phyloP scores from a whole-genome alignment of 371 early-diverging fungal species.

The Mucor saturninus region DNA sequence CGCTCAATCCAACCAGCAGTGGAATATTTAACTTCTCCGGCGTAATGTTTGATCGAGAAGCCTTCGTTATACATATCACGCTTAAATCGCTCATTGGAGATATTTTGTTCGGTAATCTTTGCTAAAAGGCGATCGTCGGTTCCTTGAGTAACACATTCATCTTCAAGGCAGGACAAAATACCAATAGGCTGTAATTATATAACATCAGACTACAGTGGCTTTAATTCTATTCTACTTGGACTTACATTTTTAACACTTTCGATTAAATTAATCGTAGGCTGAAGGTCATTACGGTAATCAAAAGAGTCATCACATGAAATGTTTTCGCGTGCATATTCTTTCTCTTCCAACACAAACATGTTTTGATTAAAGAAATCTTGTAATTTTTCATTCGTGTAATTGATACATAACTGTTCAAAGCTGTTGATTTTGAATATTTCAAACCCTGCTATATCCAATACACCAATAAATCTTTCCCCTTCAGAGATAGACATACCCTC shows the following conservation, averaged over 20 bases:
- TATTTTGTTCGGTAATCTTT: constrained; percentile 85
- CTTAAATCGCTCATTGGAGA: constrained; percentile 74
- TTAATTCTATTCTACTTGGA: neutral
- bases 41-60: constrained; percentile 97
- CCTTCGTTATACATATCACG: constrained; percentile 90
- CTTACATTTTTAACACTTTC: constrained; percentile 87
- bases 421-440: constrained; percentile 98
- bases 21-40: constrained; percentile 96
- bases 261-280: constrained; percentile 98
- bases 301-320: constrained; percentile 94
- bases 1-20: constrained; percentile 98
- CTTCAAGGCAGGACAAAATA: constrained; percentile 97
- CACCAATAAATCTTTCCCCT: constrained; percentile 87
- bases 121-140: constrained; percentile 96
- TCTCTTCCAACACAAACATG: constrained; percentile 99
- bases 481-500: constrained; percentile 22
- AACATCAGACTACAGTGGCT: neutral
- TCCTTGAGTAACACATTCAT: constrained; percentile 99
- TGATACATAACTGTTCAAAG: constrained; percentile 99
- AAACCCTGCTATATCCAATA: constrained; percentile 99
- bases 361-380: constrained; percentile 99
- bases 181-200: constrained; percentile 88
- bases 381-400: constrained; percentile 99
- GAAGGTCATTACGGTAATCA: constrained; percentile 99
- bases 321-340: constrained; percentile 96